These are phyloP conservation scores for Neoboletus brunneissimus DNA, from an alignment of 768 basidiomycete genomes.

Conservation along the genomic window DNA sequence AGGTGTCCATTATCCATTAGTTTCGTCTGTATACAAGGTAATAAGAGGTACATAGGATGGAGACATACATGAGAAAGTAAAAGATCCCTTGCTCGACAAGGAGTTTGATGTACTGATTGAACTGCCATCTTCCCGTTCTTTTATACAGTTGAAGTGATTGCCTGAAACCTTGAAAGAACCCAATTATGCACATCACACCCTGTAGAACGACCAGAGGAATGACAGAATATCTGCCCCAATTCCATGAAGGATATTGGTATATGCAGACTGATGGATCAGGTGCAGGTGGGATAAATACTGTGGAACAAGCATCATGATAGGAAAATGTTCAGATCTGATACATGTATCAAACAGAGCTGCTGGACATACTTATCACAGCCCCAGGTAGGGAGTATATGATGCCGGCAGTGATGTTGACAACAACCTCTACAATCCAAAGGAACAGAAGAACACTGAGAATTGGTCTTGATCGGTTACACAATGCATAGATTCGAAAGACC, in stretches of 20 bases:
- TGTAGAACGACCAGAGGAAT: constrained; percentile 3
- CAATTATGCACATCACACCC: constrained; percentile 7
- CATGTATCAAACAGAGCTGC: not conserved
- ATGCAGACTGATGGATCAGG: constrained; percentile 3
- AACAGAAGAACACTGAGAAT: not conserved
- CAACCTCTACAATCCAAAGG: not conserved
- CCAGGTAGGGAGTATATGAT: not conserved
- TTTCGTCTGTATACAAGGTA: too few relatives aligned
- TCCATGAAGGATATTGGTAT: constrained; percentile 5
- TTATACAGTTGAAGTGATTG: not conserved
- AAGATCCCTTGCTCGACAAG: constrained; percentile 6
- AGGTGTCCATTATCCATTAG: not conserved
- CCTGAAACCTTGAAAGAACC: not conserved
- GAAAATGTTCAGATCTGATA: not conserved
- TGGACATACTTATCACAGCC: not conserved
- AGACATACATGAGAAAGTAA: constrained; percentile 8
- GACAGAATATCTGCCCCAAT: not conserved
- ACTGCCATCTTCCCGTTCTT: not conserved
- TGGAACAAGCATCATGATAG: not conserved
- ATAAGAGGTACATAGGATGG: too few relatives aligned
- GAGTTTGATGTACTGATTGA: constrained; percentile 8
- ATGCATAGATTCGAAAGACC: constrained; percentile 11
- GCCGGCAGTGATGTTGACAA: not conserved
- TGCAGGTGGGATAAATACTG: not conserved
- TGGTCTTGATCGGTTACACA: not conserved